phyloP scores from a whole-genome alignment of 192 early-diverging fungal genomes.

The Phycomyces nitens region DNA sequence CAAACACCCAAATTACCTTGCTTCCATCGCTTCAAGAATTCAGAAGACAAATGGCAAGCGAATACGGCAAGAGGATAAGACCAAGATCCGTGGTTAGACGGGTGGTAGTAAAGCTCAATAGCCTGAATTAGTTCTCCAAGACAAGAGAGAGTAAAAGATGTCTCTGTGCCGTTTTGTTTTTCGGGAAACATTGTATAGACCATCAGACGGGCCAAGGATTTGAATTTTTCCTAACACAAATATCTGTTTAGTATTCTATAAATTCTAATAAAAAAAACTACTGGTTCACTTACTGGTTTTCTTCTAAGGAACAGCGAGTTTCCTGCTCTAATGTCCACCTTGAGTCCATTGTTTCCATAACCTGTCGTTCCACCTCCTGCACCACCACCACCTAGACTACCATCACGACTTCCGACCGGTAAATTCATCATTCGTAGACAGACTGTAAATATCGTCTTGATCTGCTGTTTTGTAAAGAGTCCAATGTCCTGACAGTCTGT shows the following conservation, averaged over 20 bases:
- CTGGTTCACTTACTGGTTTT: conserved; percentile 22
- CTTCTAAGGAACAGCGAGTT: conserved; percentile 34
- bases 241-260: no score
- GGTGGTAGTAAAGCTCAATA: conserved; percentile 86
- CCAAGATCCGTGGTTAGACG: conserved; percentile 90
- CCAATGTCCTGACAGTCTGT: conserved; percentile 37
- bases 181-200: conserved; percentile 72
- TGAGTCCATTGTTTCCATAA: conserved; percentile 37
- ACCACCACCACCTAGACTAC: conserved; percentile 42
- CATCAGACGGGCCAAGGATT: conserved; percentile 73
- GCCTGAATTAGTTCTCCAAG: conserved; percentile 78
- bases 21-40: conserved; percentile 65
- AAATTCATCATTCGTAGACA: conserved; percentile 47
- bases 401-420: conserved; percentile 52
- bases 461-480: conserved; percentile 58
- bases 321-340: conserved; percentile 34
- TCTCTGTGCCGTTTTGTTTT: conserved; percentile 28
- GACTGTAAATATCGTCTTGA: conserved; percentile 54
- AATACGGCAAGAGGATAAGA: conserved; percentile 69
- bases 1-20: conserved; percentile 31
- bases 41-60: conserved; percentile 57
- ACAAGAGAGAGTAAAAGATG: conserved; percentile 53
- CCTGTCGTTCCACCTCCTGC: conserved; percentile 40
- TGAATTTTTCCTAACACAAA: conserved; percentile 44
- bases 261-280: not conserved